Conservation (phyloP, 352 stramenopile genomes). For the Vaucheria bursata region DNA sequence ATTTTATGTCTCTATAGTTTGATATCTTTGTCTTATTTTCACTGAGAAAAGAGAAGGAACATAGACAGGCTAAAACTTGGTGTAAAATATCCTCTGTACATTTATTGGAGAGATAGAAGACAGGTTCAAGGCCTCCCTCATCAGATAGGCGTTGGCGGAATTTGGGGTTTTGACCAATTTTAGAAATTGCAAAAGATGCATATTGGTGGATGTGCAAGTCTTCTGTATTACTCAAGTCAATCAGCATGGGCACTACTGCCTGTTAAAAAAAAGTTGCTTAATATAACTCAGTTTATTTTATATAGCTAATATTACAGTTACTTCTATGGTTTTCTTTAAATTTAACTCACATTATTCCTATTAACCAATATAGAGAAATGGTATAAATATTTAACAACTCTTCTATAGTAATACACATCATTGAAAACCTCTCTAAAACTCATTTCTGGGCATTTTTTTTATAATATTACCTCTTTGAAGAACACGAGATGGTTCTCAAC, state of each 20-base stretch:
- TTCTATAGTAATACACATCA: too few species aligned
- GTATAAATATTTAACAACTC: too few species aligned
- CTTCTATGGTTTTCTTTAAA: too few species aligned
- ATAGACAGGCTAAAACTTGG: constrained; percentile 78
- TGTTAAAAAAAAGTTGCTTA: too few species aligned
- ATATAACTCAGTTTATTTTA: too few species aligned
- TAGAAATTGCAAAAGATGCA: constrained; percentile 83
- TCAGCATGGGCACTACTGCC: constrained; percentile 81
- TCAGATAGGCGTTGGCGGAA: constrained; percentile 83
- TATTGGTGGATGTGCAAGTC: constrained; percentile 88
- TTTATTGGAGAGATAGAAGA: constrained; percentile 86
- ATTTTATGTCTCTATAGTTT: constrained; percentile 76
- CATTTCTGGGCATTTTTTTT: too few species aligned
- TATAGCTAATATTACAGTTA: too few species aligned
- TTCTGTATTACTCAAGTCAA: constrained; percentile 83
- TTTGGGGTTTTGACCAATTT: constrained; percentile 87
- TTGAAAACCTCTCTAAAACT: too few species aligned
- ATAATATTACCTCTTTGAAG: constrained; percentile 68
- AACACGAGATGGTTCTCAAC: constrained; percentile 84
- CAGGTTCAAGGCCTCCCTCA: constrained; percentile 83
- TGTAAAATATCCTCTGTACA: constrained; percentile 79
- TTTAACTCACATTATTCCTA: too few species aligned
- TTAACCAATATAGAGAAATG: too few species aligned
- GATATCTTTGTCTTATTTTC: constrained; percentile 71
- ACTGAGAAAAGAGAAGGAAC: constrained; percentile 72